These are phyloP conservation scores for Lichtheimia ramosa DNA, from an alignment of 371 early-diverging fungal species.

Conservation along the genomic window DNA sequence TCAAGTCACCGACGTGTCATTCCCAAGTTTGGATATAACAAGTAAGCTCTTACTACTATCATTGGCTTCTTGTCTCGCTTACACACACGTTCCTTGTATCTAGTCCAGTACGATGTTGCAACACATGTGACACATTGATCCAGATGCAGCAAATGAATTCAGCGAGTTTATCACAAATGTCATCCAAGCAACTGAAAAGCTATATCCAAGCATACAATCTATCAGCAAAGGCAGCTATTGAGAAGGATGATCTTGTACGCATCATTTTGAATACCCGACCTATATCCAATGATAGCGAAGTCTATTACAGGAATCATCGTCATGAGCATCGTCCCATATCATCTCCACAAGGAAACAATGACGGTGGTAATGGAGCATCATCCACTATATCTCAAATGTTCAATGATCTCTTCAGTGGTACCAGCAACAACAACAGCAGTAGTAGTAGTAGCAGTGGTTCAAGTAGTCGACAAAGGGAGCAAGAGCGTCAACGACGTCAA, in stretches of 20 bases:
- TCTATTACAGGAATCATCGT: conserved; percentile 29
- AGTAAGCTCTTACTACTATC: conserved; percentile 26
- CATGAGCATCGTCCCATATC: neutral
- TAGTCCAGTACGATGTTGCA: conserved; percentile 45
- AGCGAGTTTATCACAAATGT: conserved; percentile 17
- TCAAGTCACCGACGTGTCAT: conserved; percentile 34
- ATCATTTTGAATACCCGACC: conserved; percentile 48
- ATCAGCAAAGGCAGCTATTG: conserved; percentile 34
- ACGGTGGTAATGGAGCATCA: neutral
- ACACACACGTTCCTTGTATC: neutral
- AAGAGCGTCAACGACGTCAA: neutral
- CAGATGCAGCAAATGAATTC: conserved; percentile 47
- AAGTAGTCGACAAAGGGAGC: conserved; percentile 4
- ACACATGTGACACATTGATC: conserved; percentile 39
- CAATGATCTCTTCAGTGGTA: conserved; percentile 14
- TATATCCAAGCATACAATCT: conserved; percentile 45
- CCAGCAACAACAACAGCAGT: neutral
- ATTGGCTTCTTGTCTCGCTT: neutral
- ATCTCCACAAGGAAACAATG: neutral
- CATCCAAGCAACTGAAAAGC: conserved; percentile 33
- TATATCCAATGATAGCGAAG: conserved; percentile 42
- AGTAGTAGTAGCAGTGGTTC: conserved; percentile 4
- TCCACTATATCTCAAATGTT: conserved; percentile 7
- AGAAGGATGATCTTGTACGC: conserved; percentile 45
- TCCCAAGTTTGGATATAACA: conserved; percentile 51